phyloP scores from a whole-genome alignment of 257 asterid species.

The Linaria vulgaris region DNA sequence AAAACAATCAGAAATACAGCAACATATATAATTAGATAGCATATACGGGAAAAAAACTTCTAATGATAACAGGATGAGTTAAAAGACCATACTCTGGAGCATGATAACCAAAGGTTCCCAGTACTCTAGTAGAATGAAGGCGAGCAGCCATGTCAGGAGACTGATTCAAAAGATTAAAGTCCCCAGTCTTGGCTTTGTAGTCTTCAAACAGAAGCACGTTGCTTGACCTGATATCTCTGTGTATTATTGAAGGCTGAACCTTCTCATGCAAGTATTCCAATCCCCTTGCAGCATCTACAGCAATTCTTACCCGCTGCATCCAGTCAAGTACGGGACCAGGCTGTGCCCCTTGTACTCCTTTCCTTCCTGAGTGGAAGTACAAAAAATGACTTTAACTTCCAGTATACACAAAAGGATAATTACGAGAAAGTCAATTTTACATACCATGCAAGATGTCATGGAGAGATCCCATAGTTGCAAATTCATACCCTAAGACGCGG shows the following conservation, averaged over 20 bases:
- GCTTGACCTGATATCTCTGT: conserved; percentile 96
- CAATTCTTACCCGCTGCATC: conserved; percentile 92
- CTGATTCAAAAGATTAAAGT: conserved; percentile 37
- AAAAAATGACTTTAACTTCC: conserved; percentile 7
- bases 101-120: conserved; percentile 70
- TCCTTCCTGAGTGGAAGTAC: conserved; percentile 43
- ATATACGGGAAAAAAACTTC: background rate
- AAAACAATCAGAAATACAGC: too few relatives aligned
- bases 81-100: conserved; percentile 40
- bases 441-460: conserved; percentile 95
- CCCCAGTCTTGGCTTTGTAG: conserved; percentile 30
- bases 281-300: conserved; percentile 98
- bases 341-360: conserved; percentile 67
- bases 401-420: conserved; percentile 16
- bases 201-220: conserved; percentile 35
- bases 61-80: conserved; percentile 22
- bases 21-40: too few relatives aligned
- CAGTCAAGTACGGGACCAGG: conserved; percentile 87
- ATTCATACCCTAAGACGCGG: conserved; percentile 60
- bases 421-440: conserved; percentile 24
- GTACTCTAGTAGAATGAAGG: conserved; percentile 62
- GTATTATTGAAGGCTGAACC: conserved; percentile 75
- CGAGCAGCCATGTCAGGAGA: conserved; percentile 75
- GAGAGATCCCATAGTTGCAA: conserved; percentile 97
- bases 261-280: conserved; percentile 95